A percentile compares a stretch with the other conserved stretches of the same genome.
Evolutionary conservation across 345 rosid genomes (phyloP).

Genomic region (Microcos paniculata): DNA sequence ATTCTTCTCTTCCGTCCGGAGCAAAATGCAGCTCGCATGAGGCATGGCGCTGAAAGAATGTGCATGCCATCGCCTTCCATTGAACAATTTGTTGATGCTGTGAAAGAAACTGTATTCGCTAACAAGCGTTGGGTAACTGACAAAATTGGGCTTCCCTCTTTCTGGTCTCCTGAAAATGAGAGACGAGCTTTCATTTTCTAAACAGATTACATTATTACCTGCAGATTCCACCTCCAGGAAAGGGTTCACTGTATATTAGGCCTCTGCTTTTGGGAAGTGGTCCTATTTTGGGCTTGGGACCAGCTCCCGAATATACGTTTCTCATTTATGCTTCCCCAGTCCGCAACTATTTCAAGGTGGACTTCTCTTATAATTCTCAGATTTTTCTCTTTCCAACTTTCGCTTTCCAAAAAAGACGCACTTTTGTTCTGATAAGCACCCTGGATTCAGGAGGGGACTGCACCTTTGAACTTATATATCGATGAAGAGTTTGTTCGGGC

Average conservation of each 20-base stretch:
- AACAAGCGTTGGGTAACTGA: slow-evolving; percentile 77
- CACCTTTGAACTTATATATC: slow-evolving; percentile 55
- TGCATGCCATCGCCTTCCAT: slow-evolving; percentile 81
- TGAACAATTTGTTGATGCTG: slow-evolving; percentile 70
- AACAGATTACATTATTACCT: background rate
- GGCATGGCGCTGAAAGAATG: slow-evolving; percentile 75
- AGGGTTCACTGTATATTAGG: slow-evolving; percentile 78
- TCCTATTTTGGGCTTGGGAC: slow-evolving; percentile 61
- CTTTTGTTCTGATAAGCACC: slow-evolving; percentile 8
- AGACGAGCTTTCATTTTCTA: background rate
- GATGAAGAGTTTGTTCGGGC: slow-evolving; percentile 65
- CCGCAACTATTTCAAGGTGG: slow-evolving; percentile 77
- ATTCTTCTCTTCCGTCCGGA: slow-evolving; percentile 74
- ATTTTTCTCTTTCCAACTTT: background rate
- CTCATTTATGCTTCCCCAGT: slow-evolving; percentile 77
- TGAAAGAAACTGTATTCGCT: slow-evolving; percentile 62
- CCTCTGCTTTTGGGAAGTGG: slow-evolving; percentile 84
- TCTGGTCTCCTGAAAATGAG: background rate
- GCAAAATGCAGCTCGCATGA: slow-evolving; percentile 69
- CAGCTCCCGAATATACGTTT: slow-evolving; percentile 77
- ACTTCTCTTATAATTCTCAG: background rate
- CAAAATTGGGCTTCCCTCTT: background rate
- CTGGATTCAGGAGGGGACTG: slow-evolving; percentile 46
- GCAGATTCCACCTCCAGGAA: slow-evolving; percentile 85
- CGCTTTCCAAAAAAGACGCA: background rate